Conservation (phyloP, 495 filamentous ascomycete species). For the Penicillium paxilli region DNA sequence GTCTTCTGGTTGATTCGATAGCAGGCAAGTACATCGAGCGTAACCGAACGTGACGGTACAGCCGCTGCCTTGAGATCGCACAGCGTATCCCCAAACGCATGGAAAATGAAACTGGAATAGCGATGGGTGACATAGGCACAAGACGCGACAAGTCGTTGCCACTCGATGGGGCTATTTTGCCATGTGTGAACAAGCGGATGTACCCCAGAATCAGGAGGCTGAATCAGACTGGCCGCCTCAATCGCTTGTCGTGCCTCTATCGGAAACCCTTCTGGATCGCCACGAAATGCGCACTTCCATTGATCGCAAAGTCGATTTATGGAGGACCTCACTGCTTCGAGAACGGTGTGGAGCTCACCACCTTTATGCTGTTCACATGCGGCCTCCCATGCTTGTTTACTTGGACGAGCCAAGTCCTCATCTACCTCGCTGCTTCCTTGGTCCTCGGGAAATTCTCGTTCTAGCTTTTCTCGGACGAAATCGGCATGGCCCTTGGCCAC, state of each 20-base stretch:
- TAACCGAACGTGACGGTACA: constrained; percentile 24
- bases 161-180: constrained; percentile 39
- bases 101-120: constrained; percentile 52
- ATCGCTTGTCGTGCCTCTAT: constrained; percentile 20
- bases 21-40: constrained; percentile 29
- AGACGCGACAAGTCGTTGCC: constrained; percentile 60
- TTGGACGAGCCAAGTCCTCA: constrained; percentile 47
- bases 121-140: constrained; percentile 51
- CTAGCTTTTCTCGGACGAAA: constrained; percentile 47
- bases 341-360: constrained; percentile 22
- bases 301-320: constrained; percentile 14
- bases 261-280: constrained; percentile 17
- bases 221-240: constrained; percentile 22
- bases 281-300: constrained; percentile 17
- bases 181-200: constrained; percentile 46
- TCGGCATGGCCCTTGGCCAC: constrained; percentile 55
- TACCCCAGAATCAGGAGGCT: constrained; percentile 26
- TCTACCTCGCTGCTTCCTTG: constrained; percentile 35
- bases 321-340: constrained; percentile 19
- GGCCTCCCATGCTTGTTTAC: constrained; percentile 30
- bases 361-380: constrained; percentile 27
- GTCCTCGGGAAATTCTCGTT: constrained; percentile 36
- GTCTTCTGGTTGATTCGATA: constrained; percentile 37
- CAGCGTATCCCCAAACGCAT: constrained; percentile 63
- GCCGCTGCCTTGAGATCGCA: constrained; percentile 59